A percentile compares a stretch with the other conserved stretches of the same genome.
Conservation (phyloP, 345 rosid genomes). For the Rhodomyrtus tomentosa region DNA sequence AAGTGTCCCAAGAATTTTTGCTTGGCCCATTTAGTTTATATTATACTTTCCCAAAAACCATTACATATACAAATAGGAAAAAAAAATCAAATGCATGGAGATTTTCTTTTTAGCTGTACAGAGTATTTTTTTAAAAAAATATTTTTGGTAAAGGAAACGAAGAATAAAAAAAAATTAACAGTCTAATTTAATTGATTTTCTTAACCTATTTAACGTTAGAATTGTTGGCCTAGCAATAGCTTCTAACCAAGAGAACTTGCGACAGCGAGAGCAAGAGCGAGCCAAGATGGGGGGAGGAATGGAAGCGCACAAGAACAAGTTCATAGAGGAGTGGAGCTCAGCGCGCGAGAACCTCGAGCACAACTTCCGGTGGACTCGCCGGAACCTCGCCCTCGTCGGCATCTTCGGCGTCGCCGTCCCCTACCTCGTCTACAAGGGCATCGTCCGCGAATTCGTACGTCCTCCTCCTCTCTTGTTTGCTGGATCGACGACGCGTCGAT, state of each 20-base stretch:
- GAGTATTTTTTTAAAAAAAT: background rate
- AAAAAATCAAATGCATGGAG: background rate
- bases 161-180: background rate
- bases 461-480: background rate
- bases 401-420: slow-evolving; percentile 87
- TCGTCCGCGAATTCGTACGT: slow-evolving; percentile 73
- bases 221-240: background rate
- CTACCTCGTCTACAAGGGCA: slow-evolving; percentile 71
- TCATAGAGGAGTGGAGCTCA: slow-evolving; percentile 84
- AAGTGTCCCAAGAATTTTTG: background rate
- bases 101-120: background rate
- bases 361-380: slow-evolving; percentile 94
- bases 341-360: slow-evolving; percentile 85
- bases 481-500: background rate
- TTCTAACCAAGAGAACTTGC: background rate
- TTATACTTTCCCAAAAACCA: background rate
- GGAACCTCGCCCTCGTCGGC: slow-evolving; percentile 80
- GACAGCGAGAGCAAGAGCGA: background rate
- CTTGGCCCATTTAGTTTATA: background rate
- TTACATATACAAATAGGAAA: background rate
- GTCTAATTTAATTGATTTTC: background rate
- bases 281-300: slow-evolving; percentile 82
- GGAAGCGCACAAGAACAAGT: slow-evolving; percentile 84
- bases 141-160: background rate
- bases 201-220: background rate